phyloP scores from a whole-genome alignment of 345 rosid genomes.

The Punica granatum region DNA sequence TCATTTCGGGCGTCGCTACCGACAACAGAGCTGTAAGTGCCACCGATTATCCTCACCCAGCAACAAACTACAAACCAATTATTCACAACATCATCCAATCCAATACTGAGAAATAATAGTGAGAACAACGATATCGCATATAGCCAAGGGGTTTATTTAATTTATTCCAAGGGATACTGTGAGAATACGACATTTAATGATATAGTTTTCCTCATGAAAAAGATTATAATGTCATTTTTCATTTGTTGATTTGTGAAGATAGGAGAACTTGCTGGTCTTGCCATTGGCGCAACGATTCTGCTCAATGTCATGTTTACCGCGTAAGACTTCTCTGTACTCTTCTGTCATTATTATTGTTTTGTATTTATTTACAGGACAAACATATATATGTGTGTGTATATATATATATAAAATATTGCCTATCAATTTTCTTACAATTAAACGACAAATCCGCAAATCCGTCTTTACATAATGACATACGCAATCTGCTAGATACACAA shows the following conservation, averaged over 20 bases:
- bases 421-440: no score
- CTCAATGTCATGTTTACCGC: constrained; percentile 86
- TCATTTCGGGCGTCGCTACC: constrained; percentile 83
- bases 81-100: no score
- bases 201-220: neutral
- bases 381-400: no score
- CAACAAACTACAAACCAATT: no score
- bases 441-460: no score
- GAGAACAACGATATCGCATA: no score
- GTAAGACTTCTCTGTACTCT: constrained; percentile 25
- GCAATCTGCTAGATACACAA: no score
- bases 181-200: neutral
- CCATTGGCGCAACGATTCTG: constrained; percentile 76
- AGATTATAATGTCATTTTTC: neutral
- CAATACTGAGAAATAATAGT: no score
- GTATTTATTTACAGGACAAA: neutral
- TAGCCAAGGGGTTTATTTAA: neutral
- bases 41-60: neutral
- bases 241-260: constrained; percentile 32
- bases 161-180: neutral
- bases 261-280: constrained; percentile 94
- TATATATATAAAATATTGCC: no score
- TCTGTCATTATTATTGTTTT: neutral
- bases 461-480: no score
- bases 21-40: constrained; percentile 84